Evolutionary conservation across 2,329 filamentous ascomycete species (phyloP), one percentile per base, ranked within the genome.

Genomic region (Cladosporium sp.): DNA sequence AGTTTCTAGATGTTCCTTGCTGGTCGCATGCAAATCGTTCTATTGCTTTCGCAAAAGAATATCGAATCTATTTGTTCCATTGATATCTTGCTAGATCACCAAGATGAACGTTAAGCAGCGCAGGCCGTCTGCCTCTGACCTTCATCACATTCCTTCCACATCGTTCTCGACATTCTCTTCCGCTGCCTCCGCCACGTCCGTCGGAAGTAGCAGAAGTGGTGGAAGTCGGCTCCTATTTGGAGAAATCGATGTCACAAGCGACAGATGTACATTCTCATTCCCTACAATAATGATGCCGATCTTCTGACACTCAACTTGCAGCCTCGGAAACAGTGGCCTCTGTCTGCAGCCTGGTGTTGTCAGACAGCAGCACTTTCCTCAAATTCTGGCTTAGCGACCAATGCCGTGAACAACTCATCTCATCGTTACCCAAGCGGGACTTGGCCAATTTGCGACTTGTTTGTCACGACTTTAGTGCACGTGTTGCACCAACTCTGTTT

Each of bases 401-500:
- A 55, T 79, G 77, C 65, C 78, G 78, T 61, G 73, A 79, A 37
- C 72, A 68, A 25, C 69, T 80, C 36, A 72, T 80, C 14, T 72
- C 72, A 17, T 70, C 74, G 45, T 63, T 79, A 9, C 70, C 76
- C 12, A 66, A 71, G 42, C 67, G 72, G 40, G 77, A 80, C 60
- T 69, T 80, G 28, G 70, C 73, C 40, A 75, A 70, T 64, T 66
- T 92, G 55, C 85, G 89, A 61, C 80, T 88, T 57, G 81, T 86
- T 66, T 88, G 84, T 67, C 85, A 87, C 67, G 86, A 88, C 66
- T 88, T 86, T 75, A 87, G 85, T 72, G 84, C 87, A 65, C 79
- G 88, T 65, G 80, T 88, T 69, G 89, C 88, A 66, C 85, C 84
- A 70, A 78, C 80, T 58, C 81, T 91, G 67, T 92, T 92, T 77